Base-by-base conservation (phyloP, 139 green algal species). In the Chlamydomonas eustigma region DNA sequence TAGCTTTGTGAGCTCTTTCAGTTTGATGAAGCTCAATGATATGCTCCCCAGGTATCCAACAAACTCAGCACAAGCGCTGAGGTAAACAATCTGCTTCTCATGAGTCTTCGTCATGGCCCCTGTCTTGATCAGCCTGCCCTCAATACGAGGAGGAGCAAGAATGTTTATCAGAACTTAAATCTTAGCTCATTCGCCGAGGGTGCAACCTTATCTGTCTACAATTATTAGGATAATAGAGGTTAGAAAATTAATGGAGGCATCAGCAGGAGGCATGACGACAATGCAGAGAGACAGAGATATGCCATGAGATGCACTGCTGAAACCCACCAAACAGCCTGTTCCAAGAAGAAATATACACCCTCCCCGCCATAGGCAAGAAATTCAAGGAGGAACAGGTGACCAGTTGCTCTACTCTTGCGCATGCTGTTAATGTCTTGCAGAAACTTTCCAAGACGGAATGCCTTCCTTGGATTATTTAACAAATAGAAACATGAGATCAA, bases 361-460 rank as follows among this genome's bases (percentile, higher is more conserved):
- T 95, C 91, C 0, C 92, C 91, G 0, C 78, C 84, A 44, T 86
- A 90, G 0, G 86, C 81, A 2, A 94, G 31, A n/a, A 90, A 64
- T 77, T 93, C 86, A 50, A 95, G 83, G 2, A 87, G 24, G 1
- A 73, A 68, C 0, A 80, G 71, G 22, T 70, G 0, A 36, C 82
- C 51, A 44, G 63, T 65, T 69, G 81, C 64, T 34, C 67, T 44
- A 74, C 66, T 86, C 66, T 91, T 89, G 38, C 88, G 82, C 25
- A 94, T 24, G 50, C 71, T 81, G 71, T 93, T 91, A 1, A 95
- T 74, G 51, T 93, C 81, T 22, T 87, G 80, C 37, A 96, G 75
- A 63, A 94, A 96, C 67, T 96, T 96, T 34, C 92, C 92, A 30
- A 96, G 76, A 1, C 90, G 85, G 51, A 89, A 92, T 0, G 90